phyloP scores from a whole-genome alignment of 1,284 basidiomycete genomes.

The Leccinum cinnamomeum region DNA sequence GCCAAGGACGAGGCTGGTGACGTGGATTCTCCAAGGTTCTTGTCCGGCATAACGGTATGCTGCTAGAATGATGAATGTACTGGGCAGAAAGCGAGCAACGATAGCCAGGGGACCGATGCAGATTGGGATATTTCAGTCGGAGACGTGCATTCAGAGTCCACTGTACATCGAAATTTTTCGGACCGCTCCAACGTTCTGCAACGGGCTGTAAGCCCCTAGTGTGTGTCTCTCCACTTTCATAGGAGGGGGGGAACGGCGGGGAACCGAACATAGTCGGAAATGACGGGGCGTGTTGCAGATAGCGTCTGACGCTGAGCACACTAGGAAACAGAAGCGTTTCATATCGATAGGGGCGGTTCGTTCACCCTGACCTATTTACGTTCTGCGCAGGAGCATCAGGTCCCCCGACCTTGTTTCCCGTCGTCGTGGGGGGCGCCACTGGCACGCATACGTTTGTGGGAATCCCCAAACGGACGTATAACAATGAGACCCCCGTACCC shows the following conservation, averaged over 20 bases:
- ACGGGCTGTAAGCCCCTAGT: not conserved
- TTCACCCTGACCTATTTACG: constrained; percentile 7
- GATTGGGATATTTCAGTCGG: no score
- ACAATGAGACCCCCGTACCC: not conserved
- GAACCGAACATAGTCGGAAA: not conserved
- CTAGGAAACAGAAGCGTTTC: constrained; percentile 3
- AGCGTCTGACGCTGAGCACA: not conserved
- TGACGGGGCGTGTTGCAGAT: not conserved
- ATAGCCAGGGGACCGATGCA: no score
- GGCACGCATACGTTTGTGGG: not conserved
- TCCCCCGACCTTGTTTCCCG: not conserved
- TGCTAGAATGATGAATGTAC: no score
- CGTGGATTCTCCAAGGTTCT: no score
- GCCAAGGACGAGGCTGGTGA: no score
- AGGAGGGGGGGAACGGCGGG: not conserved
- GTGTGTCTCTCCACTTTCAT: not conserved
- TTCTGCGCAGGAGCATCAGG: not conserved
- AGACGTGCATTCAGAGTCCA: no score
- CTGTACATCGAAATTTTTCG: no score
- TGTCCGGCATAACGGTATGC: no score
- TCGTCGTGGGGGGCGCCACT: not conserved
- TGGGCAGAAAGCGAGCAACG: no score
- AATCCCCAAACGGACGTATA: not conserved
- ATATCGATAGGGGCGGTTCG: constrained; percentile 13
- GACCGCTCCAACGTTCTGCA: no score